A percentile compares a stretch with the other conserved stretches of the same genome.
These are phyloP conservation scores for Camellia granthamiana DNA, from an alignment of 148 eudicot genomes.

Conservation along the genomic window DNA sequence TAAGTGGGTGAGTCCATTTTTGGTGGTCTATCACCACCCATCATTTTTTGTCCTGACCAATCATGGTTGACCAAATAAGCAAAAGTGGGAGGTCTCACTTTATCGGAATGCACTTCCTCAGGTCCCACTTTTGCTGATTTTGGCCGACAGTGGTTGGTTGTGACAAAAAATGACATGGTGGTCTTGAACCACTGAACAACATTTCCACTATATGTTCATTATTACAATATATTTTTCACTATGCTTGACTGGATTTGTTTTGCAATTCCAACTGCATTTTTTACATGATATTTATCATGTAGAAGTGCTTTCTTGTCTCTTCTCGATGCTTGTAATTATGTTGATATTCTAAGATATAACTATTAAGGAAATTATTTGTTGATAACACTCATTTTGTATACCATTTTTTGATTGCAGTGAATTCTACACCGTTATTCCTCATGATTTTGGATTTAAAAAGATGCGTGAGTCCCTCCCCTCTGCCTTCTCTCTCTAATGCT, in stretches of 20 bases:
- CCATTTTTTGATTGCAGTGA: constrained; percentile 52
- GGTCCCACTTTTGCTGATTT: too few relatives aligned
- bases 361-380: constrained; percentile 6
- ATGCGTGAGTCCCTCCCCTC: constrained; percentile 63
- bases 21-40: too few relatives aligned
- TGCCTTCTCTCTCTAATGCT: background rate
- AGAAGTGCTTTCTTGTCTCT: background rate
- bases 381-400: background rate
- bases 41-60: too few relatives aligned
- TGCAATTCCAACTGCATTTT: background rate
- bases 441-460: constrained; percentile 93
- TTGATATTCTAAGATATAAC: background rate
- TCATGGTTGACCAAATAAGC: too few relatives aligned
- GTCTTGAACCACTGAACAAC: too few relatives aligned
- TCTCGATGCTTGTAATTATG: background rate
- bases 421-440: constrained; percentile 91
- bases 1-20: constrained; percentile 65
- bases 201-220: background rate
- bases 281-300: background rate
- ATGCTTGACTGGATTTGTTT: constrained; percentile 10
- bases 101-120: too few relatives aligned
- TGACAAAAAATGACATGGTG: too few relatives aligned
- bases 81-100: too few relatives aligned
- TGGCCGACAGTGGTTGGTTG: too few relatives aligned
- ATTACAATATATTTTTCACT: background rate